Evolutionary conservation across 352 stramenopile genomes (phyloP).

Genomic region (Saprolegnia diclina): DNA sequence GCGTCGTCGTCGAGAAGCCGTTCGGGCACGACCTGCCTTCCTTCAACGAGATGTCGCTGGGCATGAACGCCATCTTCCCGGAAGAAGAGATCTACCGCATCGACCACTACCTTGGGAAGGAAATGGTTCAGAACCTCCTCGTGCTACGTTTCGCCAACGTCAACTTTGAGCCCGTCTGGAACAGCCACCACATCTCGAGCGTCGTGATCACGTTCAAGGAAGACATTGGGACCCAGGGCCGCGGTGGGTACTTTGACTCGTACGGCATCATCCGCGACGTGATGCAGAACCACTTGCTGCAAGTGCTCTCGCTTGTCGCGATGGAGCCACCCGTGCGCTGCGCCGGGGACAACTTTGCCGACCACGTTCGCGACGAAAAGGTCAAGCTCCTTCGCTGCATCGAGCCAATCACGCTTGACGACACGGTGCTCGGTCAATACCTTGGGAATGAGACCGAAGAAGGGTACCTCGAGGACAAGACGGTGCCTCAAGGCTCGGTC

Average conservation of each 20-base stretch:
- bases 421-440: conserved; percentile 89
- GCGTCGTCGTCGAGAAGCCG: conserved; percentile 89
- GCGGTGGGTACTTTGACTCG: conserved; percentile 87
- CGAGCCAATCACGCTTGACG: conserved; percentile 54
- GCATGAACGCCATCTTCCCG: conserved; percentile 34
- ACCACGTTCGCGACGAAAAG: conserved; percentile 83
- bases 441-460: conserved; percentile 34
- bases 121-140: conserved; percentile 90
- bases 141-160: conserved; percentile 84
- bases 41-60: conserved; percentile 47
- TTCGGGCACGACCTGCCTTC: conserved; percentile 83
- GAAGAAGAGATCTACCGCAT: conserved; percentile 75
- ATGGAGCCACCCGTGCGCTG: conserved; percentile 80
- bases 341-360: conserved; percentile 47
- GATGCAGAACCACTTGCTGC: conserved; percentile 90
- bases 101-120: conserved; percentile 84
- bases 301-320: conserved; percentile 86
- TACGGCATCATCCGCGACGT: conserved; percentile 93
- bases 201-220: conserved; percentile 89
- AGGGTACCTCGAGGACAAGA: conserved; percentile 83
- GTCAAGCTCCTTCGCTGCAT: conserved; percentile 84
- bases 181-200: conserved; percentile 66
- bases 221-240: conserved; percentile 76
- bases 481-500: conserved; percentile 66
- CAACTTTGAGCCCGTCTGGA: conserved; percentile 86